phyloP scores from a whole-genome alignment of 805 yeast species.

The Kodamaea leandrae region DNA sequence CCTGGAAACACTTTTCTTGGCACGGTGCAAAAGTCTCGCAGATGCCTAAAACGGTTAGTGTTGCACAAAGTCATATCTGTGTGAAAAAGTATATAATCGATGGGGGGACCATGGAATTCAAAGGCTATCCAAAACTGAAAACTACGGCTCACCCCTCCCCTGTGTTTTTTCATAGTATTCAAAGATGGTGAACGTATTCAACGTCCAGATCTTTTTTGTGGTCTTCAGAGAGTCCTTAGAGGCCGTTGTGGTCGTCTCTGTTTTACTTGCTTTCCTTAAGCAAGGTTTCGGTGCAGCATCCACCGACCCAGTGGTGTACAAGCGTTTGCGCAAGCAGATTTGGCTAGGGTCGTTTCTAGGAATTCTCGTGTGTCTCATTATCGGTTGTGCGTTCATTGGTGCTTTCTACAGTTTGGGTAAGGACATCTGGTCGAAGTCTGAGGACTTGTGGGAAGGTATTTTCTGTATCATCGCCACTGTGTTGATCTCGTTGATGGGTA shows the following conservation, averaged over 20 bases:
- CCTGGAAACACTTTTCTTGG: background rate
- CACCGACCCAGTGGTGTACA: conserved; percentile 53
- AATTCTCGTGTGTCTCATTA: conserved; percentile 68
- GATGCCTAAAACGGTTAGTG: background rate
- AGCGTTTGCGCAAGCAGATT: conserved; percentile 68
- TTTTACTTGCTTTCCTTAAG: conserved; percentile 83
- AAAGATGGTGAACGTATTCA: conserved; percentile 56
- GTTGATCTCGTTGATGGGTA: conserved; percentile 90
- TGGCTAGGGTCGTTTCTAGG: conserved; percentile 83
- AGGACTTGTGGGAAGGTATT: conserved; percentile 96
- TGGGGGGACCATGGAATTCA: background rate
- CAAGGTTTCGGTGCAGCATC: conserved; percentile 69
- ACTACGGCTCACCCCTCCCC: conserved; percentile 7
- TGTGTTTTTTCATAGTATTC: conserved; percentile 1
- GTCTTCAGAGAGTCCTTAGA: conserved; percentile 93
- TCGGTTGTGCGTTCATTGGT: conserved; percentile 95
- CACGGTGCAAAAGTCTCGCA: background rate
- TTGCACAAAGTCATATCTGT: background rate
- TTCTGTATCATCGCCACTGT: conserved; percentile 87
- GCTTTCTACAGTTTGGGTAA: conserved; percentile 77
- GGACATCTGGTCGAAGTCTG: conserved; percentile 84
- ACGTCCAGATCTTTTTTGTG: conserved; percentile 77
- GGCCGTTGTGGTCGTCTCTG: conserved; percentile 89
- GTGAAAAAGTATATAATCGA: background rate
- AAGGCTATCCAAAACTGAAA: background rate